Conservation (phyloP, 2,329 filamentous ascomycete genomes). For the Sporothrix protearum region DNA sequence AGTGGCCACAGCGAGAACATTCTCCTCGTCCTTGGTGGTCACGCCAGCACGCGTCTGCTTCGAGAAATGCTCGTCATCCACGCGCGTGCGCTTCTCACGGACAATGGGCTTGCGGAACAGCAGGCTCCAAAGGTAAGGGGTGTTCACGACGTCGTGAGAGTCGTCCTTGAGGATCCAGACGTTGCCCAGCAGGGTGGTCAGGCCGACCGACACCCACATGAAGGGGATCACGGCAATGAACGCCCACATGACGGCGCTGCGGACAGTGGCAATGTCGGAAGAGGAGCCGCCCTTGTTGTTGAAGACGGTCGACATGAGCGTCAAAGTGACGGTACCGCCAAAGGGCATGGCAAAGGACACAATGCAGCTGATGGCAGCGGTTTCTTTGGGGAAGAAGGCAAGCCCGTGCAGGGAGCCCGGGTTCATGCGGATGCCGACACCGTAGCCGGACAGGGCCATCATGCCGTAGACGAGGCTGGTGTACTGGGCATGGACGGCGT, state of each 20-base stretch:
- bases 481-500: conserved; percentile 27
- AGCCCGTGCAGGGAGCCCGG: conserved; percentile 58
- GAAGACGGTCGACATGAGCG: conserved; percentile 66
- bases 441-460: conserved; percentile 61
- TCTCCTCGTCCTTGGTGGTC: conserved; percentile 19
- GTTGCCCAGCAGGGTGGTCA: conserved; percentile 32
- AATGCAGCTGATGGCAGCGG: conserved; percentile 57
- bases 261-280: not conserved
- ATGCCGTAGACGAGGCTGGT: conserved; percentile 53
- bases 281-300: conserved; percentile 47
- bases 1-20: not conserved
- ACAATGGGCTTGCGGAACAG: conserved; percentile 19
- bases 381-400: conserved; percentile 55
- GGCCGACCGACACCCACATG: conserved; percentile 39
- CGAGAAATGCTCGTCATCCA: not conserved
- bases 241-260: conserved; percentile 57
- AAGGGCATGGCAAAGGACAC: conserved; percentile 60
- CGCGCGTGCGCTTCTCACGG: conserved; percentile 10
- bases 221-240: conserved; percentile 59
- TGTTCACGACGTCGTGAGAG: conserved; percentile 28
- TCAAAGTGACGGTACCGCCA: conserved; percentile 62
- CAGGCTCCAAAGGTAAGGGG: conserved; percentile 28
- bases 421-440: conserved; percentile 62
- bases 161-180: conserved; percentile 31
- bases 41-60: not conserved